These are phyloP conservation scores for Carex littledalei DNA, from an alignment of 176 grass and related monocot genomes.

Conservation along the genomic window DNA sequence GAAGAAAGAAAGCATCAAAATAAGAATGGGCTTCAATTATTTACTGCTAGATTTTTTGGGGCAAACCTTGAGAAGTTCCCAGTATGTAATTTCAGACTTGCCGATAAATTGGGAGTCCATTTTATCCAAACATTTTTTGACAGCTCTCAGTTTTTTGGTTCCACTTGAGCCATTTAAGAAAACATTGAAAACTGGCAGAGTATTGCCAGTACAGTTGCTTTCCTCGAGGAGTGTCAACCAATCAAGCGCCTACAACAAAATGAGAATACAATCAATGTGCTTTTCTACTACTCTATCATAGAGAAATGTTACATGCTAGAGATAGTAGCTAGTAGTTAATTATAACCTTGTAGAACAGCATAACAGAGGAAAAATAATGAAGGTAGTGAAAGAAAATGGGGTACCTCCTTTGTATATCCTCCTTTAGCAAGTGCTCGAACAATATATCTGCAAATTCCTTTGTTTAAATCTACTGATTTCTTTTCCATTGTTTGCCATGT, in stretches of 20 bases:
- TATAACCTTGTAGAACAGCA: not conserved
- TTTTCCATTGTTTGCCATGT: slow-evolving; percentile 63
- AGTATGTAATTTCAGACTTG: slow-evolving; percentile 87
- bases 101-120: slow-evolving; percentile 68
- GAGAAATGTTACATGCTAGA: slow-evolving; percentile 9
- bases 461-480: slow-evolving; percentile 40
- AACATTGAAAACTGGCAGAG: slow-evolving; percentile 68
- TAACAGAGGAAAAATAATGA: not conserved
- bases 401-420: slow-evolving; percentile 60
- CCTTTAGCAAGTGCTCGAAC: slow-evolving; percentile 59
- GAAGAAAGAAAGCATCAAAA: not conserved
- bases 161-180: slow-evolving; percentile 45
- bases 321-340: slow-evolving; percentile 4
- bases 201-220: slow-evolving; percentile 32
- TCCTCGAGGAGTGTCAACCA: slow-evolving; percentile 52
- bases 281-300: slow-evolving; percentile 18
- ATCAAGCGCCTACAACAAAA: slow-evolving; percentile 51
- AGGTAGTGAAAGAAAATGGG: slow-evolving; percentile 11
- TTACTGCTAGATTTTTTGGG: slow-evolving; percentile 14
- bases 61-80: slow-evolving; percentile 79
- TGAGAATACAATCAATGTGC: slow-evolving; percentile 18
- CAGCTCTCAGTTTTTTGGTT: slow-evolving; percentile 33
- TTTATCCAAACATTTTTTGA: slow-evolving; percentile 50
- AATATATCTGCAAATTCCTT: slow-evolving; percentile 35
- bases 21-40: not conserved